Percentiles rank a stretch among this genome's conserved stretches.
Conservation (phyloP, 2,329 filamentous ascomycete species). For the Cladosporium sp. region DNA sequence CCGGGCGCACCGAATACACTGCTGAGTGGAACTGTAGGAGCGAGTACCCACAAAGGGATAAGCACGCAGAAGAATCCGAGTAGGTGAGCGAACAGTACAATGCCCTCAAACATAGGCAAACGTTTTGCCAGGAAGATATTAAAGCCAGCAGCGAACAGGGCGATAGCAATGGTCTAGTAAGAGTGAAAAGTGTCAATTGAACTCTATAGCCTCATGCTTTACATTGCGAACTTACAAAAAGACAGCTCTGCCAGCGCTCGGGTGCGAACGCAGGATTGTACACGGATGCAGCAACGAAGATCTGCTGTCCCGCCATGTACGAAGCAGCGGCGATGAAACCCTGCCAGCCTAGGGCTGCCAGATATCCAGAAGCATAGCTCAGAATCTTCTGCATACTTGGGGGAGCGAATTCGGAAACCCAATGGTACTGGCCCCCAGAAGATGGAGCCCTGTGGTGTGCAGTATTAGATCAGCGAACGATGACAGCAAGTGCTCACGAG, state of each 20-base stretch:
- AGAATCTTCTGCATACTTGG: slow-evolving; percentile 12
- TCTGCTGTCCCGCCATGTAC: not conserved
- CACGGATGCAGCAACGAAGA: not conserved
- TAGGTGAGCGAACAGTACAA: slow-evolving; percentile 46
- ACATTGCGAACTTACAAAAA: slow-evolving; percentile 33
- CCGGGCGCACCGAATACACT: slow-evolving; percentile 34
- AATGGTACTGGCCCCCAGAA: slow-evolving; percentile 13
- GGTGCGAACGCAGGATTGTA: not conserved
- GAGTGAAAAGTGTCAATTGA: too few species aligned
- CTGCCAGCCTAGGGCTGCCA: slow-evolving; percentile 14
- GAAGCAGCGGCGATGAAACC: slow-evolving; percentile 1
- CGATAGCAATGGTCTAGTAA: slow-evolving; percentile 36
- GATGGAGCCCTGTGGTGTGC: not conserved
- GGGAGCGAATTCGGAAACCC: slow-evolving; percentile 19
- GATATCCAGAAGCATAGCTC: slow-evolving; percentile 16
- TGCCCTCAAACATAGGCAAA: slow-evolving; percentile 37
- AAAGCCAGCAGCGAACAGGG: slow-evolving; percentile 30
- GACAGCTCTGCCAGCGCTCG: slow-evolving; percentile 15
- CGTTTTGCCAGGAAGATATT: slow-evolving; percentile 42
- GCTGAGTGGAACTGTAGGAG: slow-evolving; percentile 43
- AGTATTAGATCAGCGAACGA: not conserved
- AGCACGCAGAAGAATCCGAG: slow-evolving; percentile 50
- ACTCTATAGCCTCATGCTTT: too few species aligned
- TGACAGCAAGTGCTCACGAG: not conserved
- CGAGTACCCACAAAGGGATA: slow-evolving; percentile 44